Conservation (phyloP, 805 yeast genomes). For the Ogataea chonburiensis region DNA sequence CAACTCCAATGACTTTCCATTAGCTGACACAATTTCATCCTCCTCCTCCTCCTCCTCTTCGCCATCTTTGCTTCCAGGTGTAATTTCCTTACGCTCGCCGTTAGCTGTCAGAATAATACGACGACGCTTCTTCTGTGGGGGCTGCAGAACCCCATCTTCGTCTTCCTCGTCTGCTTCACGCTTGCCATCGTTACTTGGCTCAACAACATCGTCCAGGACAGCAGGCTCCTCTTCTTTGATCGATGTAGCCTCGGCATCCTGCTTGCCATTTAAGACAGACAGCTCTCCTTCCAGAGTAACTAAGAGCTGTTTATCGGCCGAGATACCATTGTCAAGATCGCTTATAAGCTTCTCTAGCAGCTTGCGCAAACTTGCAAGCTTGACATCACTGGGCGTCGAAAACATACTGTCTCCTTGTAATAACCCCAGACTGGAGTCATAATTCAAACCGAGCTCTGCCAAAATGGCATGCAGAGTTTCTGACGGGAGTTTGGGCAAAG, state of each 20-base stretch:
- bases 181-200: conserved; percentile 1
- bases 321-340: conserved; percentile 38
- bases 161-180: conserved; percentile 18
- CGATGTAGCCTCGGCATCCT: conserved; percentile 4
- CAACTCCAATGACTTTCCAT: conserved; percentile 1
- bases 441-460: conserved; percentile 49
- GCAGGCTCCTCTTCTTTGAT: conserved; percentile 15
- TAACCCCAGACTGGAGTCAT: conserved; percentile 58
- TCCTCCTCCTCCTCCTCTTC: conserved; percentile 21
- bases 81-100: conserved; percentile 24
- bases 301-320: conserved; percentile 23
- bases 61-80: conserved; percentile 13
- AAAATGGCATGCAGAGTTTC: conserved; percentile 49
- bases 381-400: conserved; percentile 34
- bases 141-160: conserved; percentile 20
- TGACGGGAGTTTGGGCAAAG: conserved; percentile 33
- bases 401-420: conserved; percentile 53
- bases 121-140: conserved; percentile 22
- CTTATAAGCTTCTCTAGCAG: conserved; percentile 40
- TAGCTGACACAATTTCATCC: conserved; percentile 7
- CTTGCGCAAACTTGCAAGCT: conserved; percentile 28
- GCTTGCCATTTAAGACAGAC: conserved; percentile 7
- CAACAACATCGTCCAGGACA: conserved; percentile 1
- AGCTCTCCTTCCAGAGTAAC: conserved; percentile 23
- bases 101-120: conserved; percentile 22